These are phyloP conservation scores for Rhododendron williamsianum DNA, from an alignment of 148 eudicot species.

Conservation along the genomic window DNA sequence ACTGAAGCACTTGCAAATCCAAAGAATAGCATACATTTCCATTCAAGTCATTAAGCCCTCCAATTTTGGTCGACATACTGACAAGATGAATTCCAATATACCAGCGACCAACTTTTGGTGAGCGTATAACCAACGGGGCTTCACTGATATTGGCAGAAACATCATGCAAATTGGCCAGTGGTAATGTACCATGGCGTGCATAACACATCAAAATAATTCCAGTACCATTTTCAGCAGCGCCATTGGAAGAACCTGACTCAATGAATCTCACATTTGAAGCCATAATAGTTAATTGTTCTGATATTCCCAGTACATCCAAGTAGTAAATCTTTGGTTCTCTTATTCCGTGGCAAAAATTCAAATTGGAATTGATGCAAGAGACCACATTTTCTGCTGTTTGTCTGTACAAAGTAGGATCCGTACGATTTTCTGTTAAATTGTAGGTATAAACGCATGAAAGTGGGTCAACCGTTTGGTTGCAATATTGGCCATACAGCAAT, in stretches of 20 bases:
- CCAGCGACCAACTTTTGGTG: slow-evolving; percentile 82
- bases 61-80: slow-evolving; percentile 25
- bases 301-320: slow-evolving; percentile 53
- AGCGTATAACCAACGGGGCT: slow-evolving; percentile 49
- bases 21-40: slow-evolving; percentile 58
- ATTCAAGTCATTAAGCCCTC: slow-evolving; percentile 18
- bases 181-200: slow-evolving; percentile 76
- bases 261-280: slow-evolving; percentile 35
- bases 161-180: slow-evolving; percentile 46
- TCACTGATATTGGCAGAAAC: slow-evolving; percentile 57
- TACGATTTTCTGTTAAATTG: slow-evolving; percentile 19
- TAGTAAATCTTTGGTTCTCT: slow-evolving; percentile 47
- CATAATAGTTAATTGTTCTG: slow-evolving; percentile 45
- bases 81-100: slow-evolving; percentile 49
- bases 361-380: slow-evolving; percentile 47
- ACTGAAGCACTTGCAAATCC: slow-evolving; percentile 53
- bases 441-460: slow-evolving; percentile 50
- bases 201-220: slow-evolving; percentile 50
- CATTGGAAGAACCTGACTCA: slow-evolving; percentile 28
- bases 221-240: slow-evolving; percentile 21
- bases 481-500: slow-evolving; percentile 62
- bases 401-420: slow-evolving; percentile 13
- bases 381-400: slow-evolving; percentile 31
- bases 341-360: slow-evolving; percentile 42
- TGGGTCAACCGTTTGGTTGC: slow-evolving; percentile 65